Base-by-base conservation (phyloP, 352 stramenopile genomes). In the Phytopythium delawarense region DNA sequence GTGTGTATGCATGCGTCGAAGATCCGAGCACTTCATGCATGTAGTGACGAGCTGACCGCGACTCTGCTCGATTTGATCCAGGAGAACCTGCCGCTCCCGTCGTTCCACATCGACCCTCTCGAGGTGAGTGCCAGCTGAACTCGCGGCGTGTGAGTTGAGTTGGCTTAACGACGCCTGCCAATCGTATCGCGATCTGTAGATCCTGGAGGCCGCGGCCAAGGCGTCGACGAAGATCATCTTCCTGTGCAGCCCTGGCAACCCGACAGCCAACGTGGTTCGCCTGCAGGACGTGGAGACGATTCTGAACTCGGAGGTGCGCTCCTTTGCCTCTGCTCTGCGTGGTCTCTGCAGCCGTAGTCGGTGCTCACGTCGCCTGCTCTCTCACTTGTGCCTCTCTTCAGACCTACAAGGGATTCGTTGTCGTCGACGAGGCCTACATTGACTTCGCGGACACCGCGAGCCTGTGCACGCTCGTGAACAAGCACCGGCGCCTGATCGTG, bases 371-470 rank as follows among this genome's bases (percentile, higher is more conserved):
- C 55, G 1, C 40, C n/a, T 12, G 11, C 18, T 20, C 20, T 59
- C 18, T 50, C 9, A 2, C n/a, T 55, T 25, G 56, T 35, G 42
- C 42, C 12, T 32, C 12, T 51, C 18, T 35, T 56, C 28, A 92
- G 80, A 75, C 76, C 42, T 96, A 94, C 69, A 89, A 87, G 75
- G 90, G 93, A 32, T 89, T 99, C 37, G 88, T 99, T n/a, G 95
- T 99, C 35, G 96, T 99, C 18, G 97, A 99, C 67, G 97, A 99
- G 76, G 97, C 97, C 0, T 99, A 99, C 75, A 88, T 99, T 28
- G 97, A 99, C 73, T 99, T 99, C 74, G 83, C 84, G 9, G 80
- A 88, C 15, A 75, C 73, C 11, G 59, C 71, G 12, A 95, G 84
- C 39, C 71, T 94, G 30, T 92, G 86, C 57, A 90, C 82, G 40